These are phyloP conservation scores for grape (Vitis vinifera) DNA, from an alignment of 164 flowering plant species.

Conservation along the genomic window ASM3070453v1 NC_081807.1:6330501-6331000, in stretches of 20 bases:
- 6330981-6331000: background rate
- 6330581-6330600: no score
- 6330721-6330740: background rate
- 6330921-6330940: background rate
- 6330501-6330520: no score
- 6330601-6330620: no score
- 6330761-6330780: background rate
- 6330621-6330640: no score
- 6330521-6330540: no score
- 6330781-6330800: background rate
- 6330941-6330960: background rate
- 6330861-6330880: background rate
- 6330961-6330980: conserved; percentile 1
- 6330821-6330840: background rate
- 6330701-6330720: background rate
- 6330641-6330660: no score
- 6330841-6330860: no score
- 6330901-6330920: background rate
- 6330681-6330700: background rate
- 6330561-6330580: no score
- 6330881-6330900: background rate
- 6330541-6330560: no score
- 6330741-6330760: background rate
- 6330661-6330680: no score
- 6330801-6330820: no score